phyloP scores from a whole-genome alignment of 768 basidiomycete genomes.

The Boletus rubescentipes region DNA sequence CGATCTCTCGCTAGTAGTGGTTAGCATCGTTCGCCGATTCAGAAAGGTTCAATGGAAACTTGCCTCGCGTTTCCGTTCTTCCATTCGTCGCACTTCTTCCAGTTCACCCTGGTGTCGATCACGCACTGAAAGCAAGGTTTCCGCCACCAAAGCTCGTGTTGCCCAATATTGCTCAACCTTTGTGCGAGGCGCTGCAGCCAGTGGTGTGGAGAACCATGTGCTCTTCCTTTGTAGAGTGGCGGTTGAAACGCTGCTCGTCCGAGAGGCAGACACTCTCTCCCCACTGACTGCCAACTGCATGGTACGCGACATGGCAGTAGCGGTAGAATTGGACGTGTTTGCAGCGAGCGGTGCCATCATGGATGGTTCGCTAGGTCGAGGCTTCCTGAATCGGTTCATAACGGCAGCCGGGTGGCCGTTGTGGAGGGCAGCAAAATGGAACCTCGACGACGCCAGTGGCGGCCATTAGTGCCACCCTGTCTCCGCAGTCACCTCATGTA shows the following conservation, averaged over 20 bases:
- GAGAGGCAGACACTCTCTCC: background rate
- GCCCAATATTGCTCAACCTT: slow-evolving; percentile 64
- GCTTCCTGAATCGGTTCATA: slow-evolving; percentile 29
- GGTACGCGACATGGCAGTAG: slow-evolving; percentile 25
- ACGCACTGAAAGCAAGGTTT: slow-evolving; percentile 54
- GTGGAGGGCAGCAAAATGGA: background rate
- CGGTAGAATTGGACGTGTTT: background rate
- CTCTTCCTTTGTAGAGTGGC: slow-evolving; percentile 5
- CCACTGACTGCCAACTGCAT: slow-evolving; percentile 29
- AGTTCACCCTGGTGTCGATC: slow-evolving; percentile 51
- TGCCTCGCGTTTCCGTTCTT: slow-evolving; percentile 50
- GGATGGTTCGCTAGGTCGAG: slow-evolving; percentile 6
- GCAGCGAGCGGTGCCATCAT: background rate
- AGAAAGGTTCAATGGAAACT: slow-evolving; percentile 17
- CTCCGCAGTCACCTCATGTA: slow-evolving; percentile 6
- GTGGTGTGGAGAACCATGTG: slow-evolving; percentile 22
- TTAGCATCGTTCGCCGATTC: background rate
- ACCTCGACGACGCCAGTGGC: background rate
- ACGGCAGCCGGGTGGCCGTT: background rate
- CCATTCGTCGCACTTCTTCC: slow-evolving; percentile 37
- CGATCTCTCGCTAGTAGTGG: slow-evolving; percentile 42
- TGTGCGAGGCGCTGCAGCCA: slow-evolving; percentile 26
- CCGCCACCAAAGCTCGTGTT: slow-evolving; percentile 61
- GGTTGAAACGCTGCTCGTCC: background rate
- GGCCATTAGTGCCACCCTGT: background rate